These are phyloP conservation scores for Cladophialophora exuberans DNA, from an alignment of 2,329 filamentous ascomycete species.

Conservation along the genomic window DNA sequence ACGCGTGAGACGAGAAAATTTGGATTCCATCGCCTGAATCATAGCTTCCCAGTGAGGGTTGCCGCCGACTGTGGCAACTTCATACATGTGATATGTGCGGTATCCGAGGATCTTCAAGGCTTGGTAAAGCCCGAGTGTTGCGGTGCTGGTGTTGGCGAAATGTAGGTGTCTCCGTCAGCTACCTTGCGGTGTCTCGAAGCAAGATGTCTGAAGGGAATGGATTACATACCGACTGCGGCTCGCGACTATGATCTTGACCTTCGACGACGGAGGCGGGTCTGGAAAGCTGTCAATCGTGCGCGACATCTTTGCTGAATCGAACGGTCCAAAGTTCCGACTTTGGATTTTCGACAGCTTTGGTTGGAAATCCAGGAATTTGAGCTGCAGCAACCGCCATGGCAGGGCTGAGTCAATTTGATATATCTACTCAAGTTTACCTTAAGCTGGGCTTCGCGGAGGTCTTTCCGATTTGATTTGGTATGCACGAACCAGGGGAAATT, in stretches of 20 bases:
- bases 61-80: background rate
- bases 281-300: slow-evolving; percentile 4
- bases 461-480: too few relatives aligned
- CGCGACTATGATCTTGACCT: slow-evolving; percentile 6
- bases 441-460: too few relatives aligned
- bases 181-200: background rate
- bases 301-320: background rate
- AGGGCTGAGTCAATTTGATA: too few relatives aligned
- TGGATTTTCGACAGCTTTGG: background rate
- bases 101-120: slow-evolving; percentile 9
- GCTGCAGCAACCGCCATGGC: too few relatives aligned
- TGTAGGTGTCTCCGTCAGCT: background rate
- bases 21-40: slow-evolving; percentile 1
- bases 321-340: too few relatives aligned
- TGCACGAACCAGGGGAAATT: too few relatives aligned
- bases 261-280: background rate
- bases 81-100: slow-evolving; percentile 7
- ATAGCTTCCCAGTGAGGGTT: slow-evolving; percentile 2
- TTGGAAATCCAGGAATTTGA: background rate
- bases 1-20: background rate
- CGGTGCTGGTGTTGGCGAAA: slow-evolving; percentile 1
- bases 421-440: too few relatives aligned
- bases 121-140: slow-evolving; percentile 8
- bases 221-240: slow-evolving; percentile 4
- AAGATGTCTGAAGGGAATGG: background rate